Conservation (phyloP, 1,284 basidiomycete species). For the Puccinia novopanici region DNA sequence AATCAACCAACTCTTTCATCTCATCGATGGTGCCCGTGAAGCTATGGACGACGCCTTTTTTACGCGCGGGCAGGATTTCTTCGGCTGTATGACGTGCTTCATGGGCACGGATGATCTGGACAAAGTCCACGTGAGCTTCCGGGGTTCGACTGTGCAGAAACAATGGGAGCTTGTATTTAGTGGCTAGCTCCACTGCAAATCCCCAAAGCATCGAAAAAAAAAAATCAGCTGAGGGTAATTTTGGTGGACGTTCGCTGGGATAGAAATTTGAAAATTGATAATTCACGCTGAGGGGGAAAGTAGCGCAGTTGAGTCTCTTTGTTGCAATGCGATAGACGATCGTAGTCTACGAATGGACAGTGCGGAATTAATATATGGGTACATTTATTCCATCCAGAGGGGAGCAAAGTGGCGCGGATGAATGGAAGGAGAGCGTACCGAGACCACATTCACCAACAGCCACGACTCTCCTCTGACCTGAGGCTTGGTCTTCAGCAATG, state of each 20-base stretch:
- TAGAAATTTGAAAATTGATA: not conserved
- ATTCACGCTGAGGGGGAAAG: constrained; percentile 68
- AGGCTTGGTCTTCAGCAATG: constrained; percentile 30
- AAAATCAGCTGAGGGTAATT: not conserved
- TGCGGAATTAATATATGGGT: not conserved
- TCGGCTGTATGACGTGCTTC: constrained; percentile 56
- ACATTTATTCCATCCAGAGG: not conserved
- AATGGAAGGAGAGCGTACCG: constrained; percentile 62
- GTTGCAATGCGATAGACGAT: constrained; percentile 72
- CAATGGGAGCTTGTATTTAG: constrained; percentile 73
- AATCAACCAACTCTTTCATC: constrained; percentile 68
- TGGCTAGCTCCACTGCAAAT: constrained; percentile 65
- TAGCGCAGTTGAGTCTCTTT: constrained; percentile 69
- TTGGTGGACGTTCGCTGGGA: not conserved
- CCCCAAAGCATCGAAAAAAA: not conserved
- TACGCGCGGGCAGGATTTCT: constrained; percentile 69
- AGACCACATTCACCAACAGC: constrained; percentile 85
- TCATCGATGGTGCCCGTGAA: constrained; percentile 76
- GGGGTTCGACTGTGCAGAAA: constrained; percentile 78
- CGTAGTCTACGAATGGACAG: constrained; percentile 68
- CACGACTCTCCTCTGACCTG: constrained; percentile 63
- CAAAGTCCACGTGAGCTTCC: constrained; percentile 70
- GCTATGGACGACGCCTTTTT: constrained; percentile 79
- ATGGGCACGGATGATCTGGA: constrained; percentile 65
- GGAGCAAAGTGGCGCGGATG: constrained; percentile 2